Conservation (phyloP, 768 basidiomycete genomes). For the Rhizopogon rudus region DNA sequence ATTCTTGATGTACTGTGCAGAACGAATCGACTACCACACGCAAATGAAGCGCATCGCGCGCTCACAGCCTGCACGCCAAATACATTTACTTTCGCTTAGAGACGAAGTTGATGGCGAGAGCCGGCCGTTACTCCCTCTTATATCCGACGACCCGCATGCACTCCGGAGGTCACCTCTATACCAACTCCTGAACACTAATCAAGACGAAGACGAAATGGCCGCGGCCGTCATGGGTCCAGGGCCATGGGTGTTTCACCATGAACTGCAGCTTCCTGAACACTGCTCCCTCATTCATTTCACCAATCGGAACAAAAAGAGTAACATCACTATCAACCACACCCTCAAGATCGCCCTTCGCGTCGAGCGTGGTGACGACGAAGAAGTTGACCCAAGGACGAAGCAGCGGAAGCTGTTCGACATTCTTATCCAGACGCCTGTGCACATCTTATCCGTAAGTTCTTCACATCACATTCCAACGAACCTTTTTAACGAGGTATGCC, state of each 20-base stretch:
- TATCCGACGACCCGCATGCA: constrained; percentile 61
- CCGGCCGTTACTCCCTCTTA: constrained; percentile 71
- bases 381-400: constrained; percentile 61
- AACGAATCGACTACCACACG: constrained; percentile 78
- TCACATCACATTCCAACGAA: background rate
- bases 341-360: constrained; percentile 83
- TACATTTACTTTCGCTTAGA: constrained; percentile 60
- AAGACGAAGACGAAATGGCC: constrained; percentile 51
- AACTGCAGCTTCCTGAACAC: constrained; percentile 62
- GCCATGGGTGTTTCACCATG: constrained; percentile 78
- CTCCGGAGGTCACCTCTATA: constrained; percentile 64
- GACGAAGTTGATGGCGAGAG: constrained; percentile 43
- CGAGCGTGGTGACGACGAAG: constrained; percentile 67
- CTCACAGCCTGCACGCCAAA: constrained; percentile 57
- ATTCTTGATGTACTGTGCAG: constrained; percentile 30
- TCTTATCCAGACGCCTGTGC: constrained; percentile 80
- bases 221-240: constrained; percentile 71
- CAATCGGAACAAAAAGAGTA: constrained; percentile 70
- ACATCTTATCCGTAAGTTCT: constrained; percentile 76
- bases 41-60: constrained; percentile 62
- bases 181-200: constrained; percentile 40
- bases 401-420: constrained; percentile 84
- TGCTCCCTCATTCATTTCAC: constrained; percentile 67
- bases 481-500: background rate
- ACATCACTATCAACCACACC: constrained; percentile 68